These are phyloP conservation scores for Aspergillus sp. DNA, from an alignment of 2,329 filamentous ascomycete species.

Conservation along the genomic window DNA sequence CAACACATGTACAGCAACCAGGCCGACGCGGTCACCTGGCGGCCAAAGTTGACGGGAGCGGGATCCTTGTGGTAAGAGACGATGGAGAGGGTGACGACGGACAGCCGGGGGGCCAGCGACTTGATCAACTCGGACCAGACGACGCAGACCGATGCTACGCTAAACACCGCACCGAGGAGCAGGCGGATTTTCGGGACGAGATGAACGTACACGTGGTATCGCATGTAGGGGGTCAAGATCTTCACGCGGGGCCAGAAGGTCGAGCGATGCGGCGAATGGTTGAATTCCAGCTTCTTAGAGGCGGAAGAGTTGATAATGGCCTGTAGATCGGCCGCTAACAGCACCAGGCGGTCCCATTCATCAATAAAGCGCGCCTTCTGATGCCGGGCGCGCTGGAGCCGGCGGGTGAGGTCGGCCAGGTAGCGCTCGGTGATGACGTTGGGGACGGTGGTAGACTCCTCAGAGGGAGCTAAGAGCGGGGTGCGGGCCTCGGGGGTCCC, in stretches of 20 bases:
- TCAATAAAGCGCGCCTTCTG: conserved; percentile 77
- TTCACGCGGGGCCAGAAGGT: conserved; percentile 56
- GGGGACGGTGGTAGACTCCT: conserved; percentile 54
- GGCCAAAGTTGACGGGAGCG: conserved; percentile 78
- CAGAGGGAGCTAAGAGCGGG: conserved; percentile 34
- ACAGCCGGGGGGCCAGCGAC: conserved; percentile 72
- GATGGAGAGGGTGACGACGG: conserved; percentile 62
- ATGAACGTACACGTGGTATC: conserved; percentile 75
- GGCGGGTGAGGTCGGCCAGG: conserved; percentile 82
- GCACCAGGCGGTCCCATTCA: conserved; percentile 80
- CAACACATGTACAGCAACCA: conserved; percentile 98
- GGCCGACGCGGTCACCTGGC: conserved; percentile 76
- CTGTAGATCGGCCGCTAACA: conserved; percentile 72
- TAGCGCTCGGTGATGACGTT: conserved; percentile 90
- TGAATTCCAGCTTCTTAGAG: conserved; percentile 78
- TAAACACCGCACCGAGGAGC: conserved; percentile 64
- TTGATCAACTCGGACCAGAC: conserved; percentile 94
- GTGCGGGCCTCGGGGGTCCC: conserved; percentile 62
- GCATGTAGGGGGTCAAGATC: conserved; percentile 74
- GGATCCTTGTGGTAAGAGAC: conserved; percentile 69
- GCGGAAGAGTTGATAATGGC: conserved; percentile 78
- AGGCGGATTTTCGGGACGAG: conserved; percentile 69
- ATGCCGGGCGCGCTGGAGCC: conserved; percentile 78
- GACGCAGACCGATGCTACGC: conserved; percentile 75
- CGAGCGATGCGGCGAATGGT: conserved; percentile 55